Base-by-base conservation (phyloP, 148 eudicot species). In the Cornus kousa region DNA sequence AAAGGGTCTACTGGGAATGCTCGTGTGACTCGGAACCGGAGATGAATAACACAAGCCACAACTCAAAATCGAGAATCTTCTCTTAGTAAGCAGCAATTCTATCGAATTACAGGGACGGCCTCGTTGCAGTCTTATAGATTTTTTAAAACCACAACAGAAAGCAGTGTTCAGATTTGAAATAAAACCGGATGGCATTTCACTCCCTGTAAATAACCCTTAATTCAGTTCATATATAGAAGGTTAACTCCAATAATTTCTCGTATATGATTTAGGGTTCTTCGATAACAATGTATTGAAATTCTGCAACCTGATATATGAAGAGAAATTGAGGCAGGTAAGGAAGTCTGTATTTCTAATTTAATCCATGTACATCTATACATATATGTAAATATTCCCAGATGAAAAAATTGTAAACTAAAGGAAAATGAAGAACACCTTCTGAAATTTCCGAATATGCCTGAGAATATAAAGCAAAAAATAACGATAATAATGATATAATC, bases 131-230 rank as follows among this genome's bases (percentile, higher is more conserved):
- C 78, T 68, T 6, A 76, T 43, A 66, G 43, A 75, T 53, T 82
- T 82, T 39, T 80, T 84, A 2, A 88, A 72, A n/a, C 86, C 83
- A 17, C 76, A 81, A 76, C 85, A 43, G 71, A 78, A 80, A 57
- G 86, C 82, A 83, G 80, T 74, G 66, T 82, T 89, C 53, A 86
- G 79, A 78, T 93, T 86, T 5, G 87, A 71, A 32, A 82, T 53
- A 77, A 86, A 79, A 57, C 84, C 75, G 69, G 84, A 68, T 85
- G 79, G 88, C 94, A 91, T 89, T 81, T 85, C n/a, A 78, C 59
- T 68, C 60, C 78, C 69, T 75, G 64, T 33, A 46, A 57, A 57
- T 13, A 46, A 70, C 62, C 69, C 76, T 77, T 71, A 60, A 78
- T 74, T 57, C 74, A 77, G 50, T 75, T n/a, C 72, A 76, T 32